Base-by-base conservation (phyloP, 805 yeast species). In the Peterozyma toletana region DNA sequence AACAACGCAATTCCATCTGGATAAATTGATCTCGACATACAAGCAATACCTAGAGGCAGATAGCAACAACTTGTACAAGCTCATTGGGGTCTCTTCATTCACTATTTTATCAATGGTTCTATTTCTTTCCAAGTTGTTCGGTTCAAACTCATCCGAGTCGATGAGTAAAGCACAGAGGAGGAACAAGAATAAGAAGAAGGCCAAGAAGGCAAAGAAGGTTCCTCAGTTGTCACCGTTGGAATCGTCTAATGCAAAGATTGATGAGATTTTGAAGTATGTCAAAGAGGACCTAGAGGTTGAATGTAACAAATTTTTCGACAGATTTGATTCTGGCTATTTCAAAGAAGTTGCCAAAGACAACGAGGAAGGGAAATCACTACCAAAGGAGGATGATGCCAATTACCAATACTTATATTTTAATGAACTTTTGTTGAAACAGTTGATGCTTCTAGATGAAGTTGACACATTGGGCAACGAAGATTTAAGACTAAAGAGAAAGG, bases 391-490 rank as follows among this genome's bases (percentile, higher is more conserved):
- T 14, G 34, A 31, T 18, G 43, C 44, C 5, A 14, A 61, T 46
- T 82, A 77, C 57, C 73, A 75, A 54, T 71, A 68, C 51, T 71
- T 74, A 42, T 84, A 70, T 56, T 78, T 68, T 57, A 83, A 80
- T 53, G 95, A 85, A 58, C 73, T 74, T 70, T 62, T 85, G 37
- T 65, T 85, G 58, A 83, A 83, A 56, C 70, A 81, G 49, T 60
- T 84, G 50, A 71, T 85, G 70, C 76, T 71, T 48, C 64, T 86
- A 43, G 95, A 86, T 53, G 80, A 75, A 2, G 67, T 86, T 33
- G 84, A 81, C 48, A 67, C 66, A 9, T 69, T 68, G 29, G 68
- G 64, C 9, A 75, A 75, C 39, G 73, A 64, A 1, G 63, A 66
- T 1, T 63, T 85, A 50, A 75, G 86, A 50, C 66, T 66, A 18